Percentiles rank a stretch among this genome's conserved stretches.
Evolutionary conservation across 2,329 filamentous ascomycete genomes (phyloP).

Genomic region (Ceratocystiopsis minuta): DNA sequence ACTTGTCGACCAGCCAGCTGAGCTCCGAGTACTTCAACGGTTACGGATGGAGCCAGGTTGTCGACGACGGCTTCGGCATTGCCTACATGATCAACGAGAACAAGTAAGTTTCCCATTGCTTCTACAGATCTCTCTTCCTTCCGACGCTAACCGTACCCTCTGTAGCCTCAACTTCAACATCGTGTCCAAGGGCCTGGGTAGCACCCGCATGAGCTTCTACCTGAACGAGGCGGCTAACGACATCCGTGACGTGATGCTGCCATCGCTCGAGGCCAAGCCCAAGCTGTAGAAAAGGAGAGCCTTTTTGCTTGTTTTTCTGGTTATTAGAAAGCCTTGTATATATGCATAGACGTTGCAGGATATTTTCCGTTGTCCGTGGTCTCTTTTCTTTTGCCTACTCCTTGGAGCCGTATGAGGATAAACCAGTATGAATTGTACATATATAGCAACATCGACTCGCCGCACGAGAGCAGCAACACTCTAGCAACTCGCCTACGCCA

Average conservation of each 20-base stretch:
- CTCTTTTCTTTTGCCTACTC: too few species aligned
- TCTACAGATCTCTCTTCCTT: slow-evolving; percentile 1
- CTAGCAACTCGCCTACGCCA: too few species aligned
- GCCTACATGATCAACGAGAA: slow-evolving; percentile 99
- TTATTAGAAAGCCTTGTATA: neutral
- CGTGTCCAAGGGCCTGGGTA: slow-evolving; percentile 80
- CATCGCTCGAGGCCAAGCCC: slow-evolving; percentile 67
- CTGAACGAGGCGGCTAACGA: slow-evolving; percentile 86
- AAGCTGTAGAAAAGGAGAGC: slow-evolving; percentile 46
- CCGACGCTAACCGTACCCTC: slow-evolving; percentile 1
- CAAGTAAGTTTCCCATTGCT: slow-evolving; percentile 33
- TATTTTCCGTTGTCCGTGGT: too few species aligned
- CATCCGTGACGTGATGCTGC: slow-evolving; percentile 68
- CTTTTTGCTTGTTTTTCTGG: neutral
- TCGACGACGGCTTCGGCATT: slow-evolving; percentile 90
- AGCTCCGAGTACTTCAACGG: slow-evolving; percentile 97
- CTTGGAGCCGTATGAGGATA: too few species aligned
- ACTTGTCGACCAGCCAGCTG: slow-evolving; percentile 72
- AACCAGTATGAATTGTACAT: too few species aligned
- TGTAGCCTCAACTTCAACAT: slow-evolving; percentile 90
- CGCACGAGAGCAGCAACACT: too few species aligned
- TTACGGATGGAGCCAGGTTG: slow-evolving; percentile 96
- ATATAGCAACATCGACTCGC: too few species aligned
- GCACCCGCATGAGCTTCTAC: slow-evolving; percentile 87
- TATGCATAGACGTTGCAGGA: neutral